phyloP scores from a whole-genome alignment of 345 rosid genomes.

The Dimocarpus longan region DNA sequence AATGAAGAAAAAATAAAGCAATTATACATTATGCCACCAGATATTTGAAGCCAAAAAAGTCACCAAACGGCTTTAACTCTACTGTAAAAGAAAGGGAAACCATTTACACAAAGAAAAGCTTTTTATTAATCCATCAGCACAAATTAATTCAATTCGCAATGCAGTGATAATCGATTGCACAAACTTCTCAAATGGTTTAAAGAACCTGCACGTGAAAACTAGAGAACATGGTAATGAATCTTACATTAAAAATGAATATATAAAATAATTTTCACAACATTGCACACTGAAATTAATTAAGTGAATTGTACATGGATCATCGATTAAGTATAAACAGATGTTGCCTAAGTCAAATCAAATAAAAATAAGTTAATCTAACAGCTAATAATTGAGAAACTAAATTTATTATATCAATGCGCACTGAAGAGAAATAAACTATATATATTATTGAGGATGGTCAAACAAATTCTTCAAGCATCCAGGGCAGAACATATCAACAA shows the following conservation, averaged over 20 bases:
- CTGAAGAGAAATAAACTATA: no score
- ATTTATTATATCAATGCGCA: no score
- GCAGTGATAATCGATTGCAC: neutral
- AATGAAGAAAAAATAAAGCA: neutral
- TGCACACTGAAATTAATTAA: no score
- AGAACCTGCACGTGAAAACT: neutral
- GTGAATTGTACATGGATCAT: no score
- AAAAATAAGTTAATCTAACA: no score
- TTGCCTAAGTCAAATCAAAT: no score
- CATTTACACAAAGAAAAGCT: neutral
- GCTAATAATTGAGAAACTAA: no score
- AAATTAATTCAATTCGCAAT: neutral
- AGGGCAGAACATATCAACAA: neutral
- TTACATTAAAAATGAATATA: no score
- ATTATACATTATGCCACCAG: neutral
- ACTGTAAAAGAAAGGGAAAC: neutral
- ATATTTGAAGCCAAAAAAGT: neutral
- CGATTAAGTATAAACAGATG: no score
- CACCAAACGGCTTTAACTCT: conserved; percentile 3
- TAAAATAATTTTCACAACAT: no score
- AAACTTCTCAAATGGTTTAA: neutral
- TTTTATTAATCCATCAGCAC: neutral
- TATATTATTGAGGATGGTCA: neutral
- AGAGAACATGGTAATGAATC: neutral
- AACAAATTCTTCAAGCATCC: neutral